phyloP scores from a whole-genome alignment of 495 filamentous ascomycete genomes.

The Aspergillus campestris region DNA sequence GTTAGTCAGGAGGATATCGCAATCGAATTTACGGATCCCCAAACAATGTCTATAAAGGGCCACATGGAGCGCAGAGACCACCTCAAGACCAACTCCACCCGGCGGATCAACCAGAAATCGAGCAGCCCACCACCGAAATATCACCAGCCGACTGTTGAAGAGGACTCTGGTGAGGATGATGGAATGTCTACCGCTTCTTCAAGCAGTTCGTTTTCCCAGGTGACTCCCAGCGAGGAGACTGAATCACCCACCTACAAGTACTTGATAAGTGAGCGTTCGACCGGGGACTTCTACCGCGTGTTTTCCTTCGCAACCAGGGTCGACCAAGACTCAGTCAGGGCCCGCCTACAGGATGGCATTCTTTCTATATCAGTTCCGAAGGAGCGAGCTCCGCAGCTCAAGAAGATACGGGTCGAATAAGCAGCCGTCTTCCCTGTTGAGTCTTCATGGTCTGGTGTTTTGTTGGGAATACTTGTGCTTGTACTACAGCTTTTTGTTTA shows the following conservation, averaged over 20 bases:
- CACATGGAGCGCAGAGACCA: conserved; percentile 50
- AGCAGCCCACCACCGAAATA: conserved; percentile 22
- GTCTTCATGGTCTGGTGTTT: background rate
- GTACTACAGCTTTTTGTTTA: background rate
- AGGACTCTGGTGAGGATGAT: conserved; percentile 39
- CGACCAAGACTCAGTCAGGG: conserved; percentile 69
- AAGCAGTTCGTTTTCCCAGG: conserved; percentile 2
- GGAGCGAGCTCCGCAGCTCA: conserved; percentile 42
- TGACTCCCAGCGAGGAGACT: conserved; percentile 19
- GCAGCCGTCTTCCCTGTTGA: background rate
- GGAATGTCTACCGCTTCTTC: conserved; percentile 4
- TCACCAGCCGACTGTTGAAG: conserved; percentile 58
- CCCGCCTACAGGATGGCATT: conserved; percentile 67
- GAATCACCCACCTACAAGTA: conserved; percentile 45
- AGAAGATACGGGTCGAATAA: conserved; percentile 52
- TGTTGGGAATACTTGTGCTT: background rate
- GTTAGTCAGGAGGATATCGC: conserved; percentile 66
- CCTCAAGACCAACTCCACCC: conserved; percentile 16
- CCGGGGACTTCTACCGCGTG: conserved; percentile 70
- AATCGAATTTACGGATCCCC: conserved; percentile 76
- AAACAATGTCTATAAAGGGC: conserved; percentile 69
- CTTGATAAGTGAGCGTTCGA: conserved; percentile 72
- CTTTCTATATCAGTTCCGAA: conserved; percentile 71
- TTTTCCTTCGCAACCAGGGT: conserved; percentile 72
- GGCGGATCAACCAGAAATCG: conserved; percentile 7